Evolutionary conservation across 139 green algal species (phyloP), one percentile per base, ranked within the genome.

Genomic region (Haematococcus sp.): DNA sequence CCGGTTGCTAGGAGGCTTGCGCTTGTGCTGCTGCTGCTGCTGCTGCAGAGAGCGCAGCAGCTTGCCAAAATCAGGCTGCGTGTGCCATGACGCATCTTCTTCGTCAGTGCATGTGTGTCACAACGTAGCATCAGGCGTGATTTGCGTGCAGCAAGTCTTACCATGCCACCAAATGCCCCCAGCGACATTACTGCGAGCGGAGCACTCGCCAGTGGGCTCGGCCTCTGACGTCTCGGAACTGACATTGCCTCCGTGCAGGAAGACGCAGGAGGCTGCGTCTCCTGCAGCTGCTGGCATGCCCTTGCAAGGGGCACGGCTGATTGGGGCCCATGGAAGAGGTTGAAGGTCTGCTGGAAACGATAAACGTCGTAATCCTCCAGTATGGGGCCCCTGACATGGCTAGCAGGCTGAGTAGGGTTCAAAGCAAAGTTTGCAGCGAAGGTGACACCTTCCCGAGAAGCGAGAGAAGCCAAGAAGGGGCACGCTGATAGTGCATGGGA

Each of bases 271-370:
- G 55, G 33, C 46, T 33, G 35, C 22, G 67, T 4, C 1, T 52
- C 49, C 16, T 68, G 55, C 0, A 52, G 58, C 19, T 46, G 11
- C 15, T 59, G n/a, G 5, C 17, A 34, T 23, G 17, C n/a, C 27
- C 17, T 73, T 32, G 33, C 20, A 55, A 92, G 69, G 1, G 88
- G 88, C 7, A 91, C 70, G 0, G 89, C 79, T 32, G 86, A 86
- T 0, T 52, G 23, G 0, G 55, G 31, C 0, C 88, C 88, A 58
- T 93, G 88, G 61, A 92, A 93, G 7, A 90, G 52, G 2, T 74
- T n/a, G 64, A 91, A 84, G 1, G 73, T 86, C 32, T 11, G 40
- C 40, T 49, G 40, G 40, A 49, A 49, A 11, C 40, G 30, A 54
- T 84, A 82, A 17, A 74, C 44, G 1, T 75, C 11, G 3, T n/a